Base-by-base conservation (phyloP, 257 asterid species). In the Dorcoceras hygrometricum region DNA sequence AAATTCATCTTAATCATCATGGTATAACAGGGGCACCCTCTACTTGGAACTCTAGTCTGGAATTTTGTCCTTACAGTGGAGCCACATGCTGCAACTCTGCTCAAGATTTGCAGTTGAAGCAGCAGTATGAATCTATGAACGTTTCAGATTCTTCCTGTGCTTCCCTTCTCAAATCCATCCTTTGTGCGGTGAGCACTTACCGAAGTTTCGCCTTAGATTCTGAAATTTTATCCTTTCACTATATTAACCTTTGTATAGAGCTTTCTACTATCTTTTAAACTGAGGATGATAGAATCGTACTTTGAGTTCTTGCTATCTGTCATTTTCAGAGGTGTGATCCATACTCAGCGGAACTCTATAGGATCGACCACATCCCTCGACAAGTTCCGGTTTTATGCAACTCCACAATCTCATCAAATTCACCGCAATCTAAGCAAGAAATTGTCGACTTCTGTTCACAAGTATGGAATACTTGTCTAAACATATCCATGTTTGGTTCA, bases 241-340 rank as follows among this genome's bases (percentile, higher is more conserved):
- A 1, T 62, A 12, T 3, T 34, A 22, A n/a, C 29, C 10, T 34
- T 62, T 19, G 66, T 36, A 34, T 36, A 10, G 46, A 36, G 46
- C 3, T 36, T 11, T 2, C 1, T 39, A 3, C 5, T n/a, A 5
- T 60, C 20, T 69, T 65, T 69, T 23, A 43, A 9, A 26, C 61
- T 72, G 64, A 56, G 39, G 29, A 53, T 31, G 54, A 7, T 27
- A 20, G 29, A 18, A 54, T 31, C 12, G 36, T 69, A 31, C 53
- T 48, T 63, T 74, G 25, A 72, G 46, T 66, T 19, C 26, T 48
- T 60, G 55, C 71, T 25, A 29, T 65, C 62, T 67, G 57, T 66
- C 67, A 58, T 79, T 70, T 75, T 58, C 95, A 92, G 98, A 86
- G 80, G 60, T 92, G 98, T 74, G 98, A 92, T 84, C 92, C 62